A percentile compares a stretch with the other conserved stretches of the same genome.
These are phyloP conservation scores for Penicillium simplicissimum DNA, from an alignment of 495 filamentous ascomycete species.

Conservation along the genomic window DNA sequence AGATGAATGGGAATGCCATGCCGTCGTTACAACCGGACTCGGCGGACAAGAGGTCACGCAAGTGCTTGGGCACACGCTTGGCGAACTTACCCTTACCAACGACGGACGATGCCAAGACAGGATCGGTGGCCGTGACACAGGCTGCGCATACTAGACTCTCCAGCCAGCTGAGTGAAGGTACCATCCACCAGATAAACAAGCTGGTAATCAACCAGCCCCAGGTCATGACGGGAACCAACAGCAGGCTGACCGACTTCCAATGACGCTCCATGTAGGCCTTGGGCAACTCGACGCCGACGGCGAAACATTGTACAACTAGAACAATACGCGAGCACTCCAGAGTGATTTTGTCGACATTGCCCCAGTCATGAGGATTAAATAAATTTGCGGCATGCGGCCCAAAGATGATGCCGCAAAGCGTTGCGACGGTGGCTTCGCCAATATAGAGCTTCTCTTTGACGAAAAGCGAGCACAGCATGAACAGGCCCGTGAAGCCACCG, in stretches of 20 bases:
- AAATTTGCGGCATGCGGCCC: constrained; percentile 92
- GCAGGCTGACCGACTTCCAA: constrained; percentile 87
- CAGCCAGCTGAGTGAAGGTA: constrained; percentile 78
- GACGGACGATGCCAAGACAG: constrained; percentile 94
- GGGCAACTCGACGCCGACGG: constrained; percentile 97
- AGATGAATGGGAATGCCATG: constrained; percentile 99
- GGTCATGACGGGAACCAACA: constrained; percentile 95
- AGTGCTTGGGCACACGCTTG: constrained; percentile 93
- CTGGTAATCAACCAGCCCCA: constrained; percentile 95
- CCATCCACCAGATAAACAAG: constrained; percentile 96
- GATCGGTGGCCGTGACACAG: constrained; percentile 97
- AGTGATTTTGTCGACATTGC: constrained; percentile 91
- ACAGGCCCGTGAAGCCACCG: constrained; percentile 94
- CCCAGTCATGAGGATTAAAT: constrained; percentile 84
- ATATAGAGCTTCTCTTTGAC: constrained; percentile 99
- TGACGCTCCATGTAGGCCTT: constrained; percentile 97
- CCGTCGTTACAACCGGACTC: constrained; percentile 99
- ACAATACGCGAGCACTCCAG: constrained; percentile 97
- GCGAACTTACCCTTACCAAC: constrained; percentile 99
- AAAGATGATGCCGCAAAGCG: constrained; percentile 95
- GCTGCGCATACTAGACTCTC: constrained; percentile 84
- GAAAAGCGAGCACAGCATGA: constrained; percentile 97
- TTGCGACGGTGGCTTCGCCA: constrained; percentile 96
- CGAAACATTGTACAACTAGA: constrained; percentile 98
- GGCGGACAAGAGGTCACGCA: constrained; percentile 91